Evolutionary conservation across 1,284 basidiomycete genomes (phyloP).

Genomic region (Microstroma glucosiphilum): DNA sequence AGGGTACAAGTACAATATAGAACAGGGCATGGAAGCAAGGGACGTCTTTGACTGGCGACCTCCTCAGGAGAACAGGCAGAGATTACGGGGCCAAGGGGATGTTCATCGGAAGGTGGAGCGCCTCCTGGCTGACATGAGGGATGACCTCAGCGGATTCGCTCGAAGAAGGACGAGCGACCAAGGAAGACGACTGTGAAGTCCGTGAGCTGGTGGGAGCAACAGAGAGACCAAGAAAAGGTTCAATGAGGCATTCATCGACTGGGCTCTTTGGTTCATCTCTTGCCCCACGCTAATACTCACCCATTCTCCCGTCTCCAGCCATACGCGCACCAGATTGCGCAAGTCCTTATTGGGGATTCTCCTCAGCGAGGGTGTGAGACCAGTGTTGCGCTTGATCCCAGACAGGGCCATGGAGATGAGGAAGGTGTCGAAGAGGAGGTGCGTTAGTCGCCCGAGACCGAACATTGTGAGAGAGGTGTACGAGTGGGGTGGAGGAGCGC

Average conservation of each 20-base stretch:
- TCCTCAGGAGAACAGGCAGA: no score
- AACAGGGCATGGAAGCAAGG: no score
- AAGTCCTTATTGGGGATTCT: conserved; percentile 43
- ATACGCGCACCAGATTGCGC: conserved; percentile 40
- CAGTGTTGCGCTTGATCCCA: conserved; percentile 47
- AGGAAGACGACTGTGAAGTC: conserved; percentile 46
- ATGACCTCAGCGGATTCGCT: conserved; percentile 34
- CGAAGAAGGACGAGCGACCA: conserved; percentile 45
- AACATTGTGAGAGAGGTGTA: conserved; percentile 31
- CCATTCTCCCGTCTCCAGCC: conserved; percentile 49
- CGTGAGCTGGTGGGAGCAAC: conserved; percentile 24
- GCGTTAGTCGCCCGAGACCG: conserved; percentile 32
- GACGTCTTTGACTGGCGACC: no score
- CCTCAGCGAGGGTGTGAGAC: conserved; percentile 37
- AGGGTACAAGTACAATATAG: no score
- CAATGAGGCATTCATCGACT: neutral
- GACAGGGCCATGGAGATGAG: conserved; percentile 44
- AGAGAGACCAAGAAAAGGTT: neutral
- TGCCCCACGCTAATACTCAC: conserved; percentile 22
- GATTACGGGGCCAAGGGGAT: no score
- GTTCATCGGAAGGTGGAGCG: no score
- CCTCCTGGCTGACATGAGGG: no score
- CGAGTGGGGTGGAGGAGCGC: no score
- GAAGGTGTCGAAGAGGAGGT: conserved; percentile 44
- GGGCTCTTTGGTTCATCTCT: neutral